Evolutionary conservation across 2,329 filamentous ascomycete genomes (phyloP).

Genomic region (Penicillium sclerotigenum): DNA sequence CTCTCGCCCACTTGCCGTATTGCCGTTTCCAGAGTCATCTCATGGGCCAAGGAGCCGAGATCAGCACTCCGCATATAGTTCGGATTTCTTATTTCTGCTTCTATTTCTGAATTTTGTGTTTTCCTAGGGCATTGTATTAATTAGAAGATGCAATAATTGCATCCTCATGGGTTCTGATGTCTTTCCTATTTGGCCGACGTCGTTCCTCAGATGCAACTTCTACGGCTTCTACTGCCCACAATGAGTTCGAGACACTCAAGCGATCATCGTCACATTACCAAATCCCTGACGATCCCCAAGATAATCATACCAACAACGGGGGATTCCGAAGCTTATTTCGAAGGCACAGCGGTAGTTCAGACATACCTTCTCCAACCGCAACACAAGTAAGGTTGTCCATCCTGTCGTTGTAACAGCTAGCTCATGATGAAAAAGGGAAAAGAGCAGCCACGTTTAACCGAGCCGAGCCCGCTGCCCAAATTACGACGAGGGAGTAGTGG

Average conservation of each 20-base stretch:
- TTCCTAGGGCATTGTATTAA: not conserved
- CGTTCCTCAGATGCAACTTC: conserved; percentile 26
- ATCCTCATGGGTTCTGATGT: conserved; percentile 14
- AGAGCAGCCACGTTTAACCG: not conserved
- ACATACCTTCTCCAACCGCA: not conserved
- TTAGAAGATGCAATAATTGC: not conserved
- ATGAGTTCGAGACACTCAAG: conserved; percentile 3
- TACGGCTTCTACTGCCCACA: conserved; percentile 6
- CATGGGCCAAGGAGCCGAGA: conserved; percentile 17
- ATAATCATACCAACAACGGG: conserved; percentile 3
- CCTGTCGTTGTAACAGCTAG: not conserved
- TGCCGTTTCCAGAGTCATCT: conserved; percentile 9
- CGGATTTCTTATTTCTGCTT: not conserved
- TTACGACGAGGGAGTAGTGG: not conserved
- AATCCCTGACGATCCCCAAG: not conserved
- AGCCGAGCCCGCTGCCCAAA: not conserved
- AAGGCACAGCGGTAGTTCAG: conserved; percentile 15
- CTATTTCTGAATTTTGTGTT: not conserved
- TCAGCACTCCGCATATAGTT: conserved; percentile 8
- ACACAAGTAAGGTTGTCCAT: conserved; percentile 2
- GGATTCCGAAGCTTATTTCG: conserved; percentile 26
- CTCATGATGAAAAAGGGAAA: not conserved
- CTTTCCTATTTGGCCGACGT: conserved; percentile 29
- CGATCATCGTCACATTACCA: conserved; percentile 12
- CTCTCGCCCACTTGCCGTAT: conserved; percentile 6